Evolutionary conservation across 805 yeast genomes (phyloP).

Genomic region (Ogataea ramenticola): DNA sequence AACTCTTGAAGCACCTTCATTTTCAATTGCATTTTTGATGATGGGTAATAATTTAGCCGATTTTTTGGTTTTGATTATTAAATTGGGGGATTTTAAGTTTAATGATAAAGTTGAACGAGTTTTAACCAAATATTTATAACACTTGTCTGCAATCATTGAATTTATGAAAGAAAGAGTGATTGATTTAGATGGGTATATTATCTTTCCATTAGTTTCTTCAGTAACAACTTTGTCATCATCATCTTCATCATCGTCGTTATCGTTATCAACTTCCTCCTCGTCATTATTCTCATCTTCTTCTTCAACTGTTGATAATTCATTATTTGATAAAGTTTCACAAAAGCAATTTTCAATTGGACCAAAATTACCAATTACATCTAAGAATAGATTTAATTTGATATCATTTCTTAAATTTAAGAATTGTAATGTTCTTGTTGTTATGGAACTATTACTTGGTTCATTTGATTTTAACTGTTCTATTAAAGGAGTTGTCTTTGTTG

Average conservation of each 20-base stretch:
- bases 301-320: background rate
- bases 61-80: constrained; percentile 27
- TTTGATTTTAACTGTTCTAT: background rate
- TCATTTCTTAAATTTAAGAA: constrained; percentile 13
- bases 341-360: constrained; percentile 59
- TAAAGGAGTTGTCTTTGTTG: background rate
- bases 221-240: background rate
- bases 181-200: background rate
- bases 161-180: constrained; percentile 21
- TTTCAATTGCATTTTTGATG: constrained; percentile 20
- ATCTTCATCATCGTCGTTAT: background rate
- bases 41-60: constrained; percentile 19
- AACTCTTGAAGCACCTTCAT: constrained; percentile 24
- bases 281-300: background rate
- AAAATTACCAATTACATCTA: constrained; percentile 40
- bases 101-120: constrained; percentile 15
- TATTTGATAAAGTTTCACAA: background rate
- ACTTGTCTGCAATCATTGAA: constrained; percentile 11
- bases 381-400: constrained; percentile 14
- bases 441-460: background rate
- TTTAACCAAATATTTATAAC: constrained; percentile 11
- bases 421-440: constrained; percentile 14
- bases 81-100: constrained; percentile 30
- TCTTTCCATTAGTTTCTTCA: background rate
- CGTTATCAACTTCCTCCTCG: background rate